Evolutionary conservation across 495 filamentous ascomycete species (phyloP), one percentile per base, ranked within the genome.

Genomic region (Zalerion maritima): DNA sequence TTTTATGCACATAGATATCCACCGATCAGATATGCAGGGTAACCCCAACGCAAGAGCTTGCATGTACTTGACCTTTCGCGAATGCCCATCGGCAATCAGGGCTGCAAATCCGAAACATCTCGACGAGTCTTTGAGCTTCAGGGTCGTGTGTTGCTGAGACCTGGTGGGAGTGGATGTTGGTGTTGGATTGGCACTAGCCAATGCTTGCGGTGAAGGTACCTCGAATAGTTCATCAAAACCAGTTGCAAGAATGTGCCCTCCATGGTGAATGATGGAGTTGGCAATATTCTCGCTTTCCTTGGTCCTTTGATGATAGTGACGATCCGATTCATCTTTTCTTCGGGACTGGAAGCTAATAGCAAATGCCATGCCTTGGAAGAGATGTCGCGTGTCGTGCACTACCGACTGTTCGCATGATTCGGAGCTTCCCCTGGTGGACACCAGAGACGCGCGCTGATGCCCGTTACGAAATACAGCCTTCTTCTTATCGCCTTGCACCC

Each of bases 41-140:
- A 97, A 48, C 3, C 82, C 81, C 3, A 97, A 67, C 5, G 91
- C 86, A 8, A 97, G 71, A 0, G 89, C 89, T 49, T 96, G 87
- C 65, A 97, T 78, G 52, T 89, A 94, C 39, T 97, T 97, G 20
- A 74, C 71, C 32, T 79, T 78, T n/a, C 89, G 74, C 8, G 78
- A 91, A 50, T 94, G 76, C 16, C 69, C 68, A 48, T 94, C 80
- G 0, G 89, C 76, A 36, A 97, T 84, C 11, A 96, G 56, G 14
- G 78, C 82, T 1, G 75, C 67, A 49, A 97, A 96, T 3, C 83
- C 81, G 0, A 77, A 53, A 7, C 60, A 46, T 11, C 60, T 48
- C 16, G 72, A 67, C 8, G 53, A 49, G 0, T 53, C 22, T 1
- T 55, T 71, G 4, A 51, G 38, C 13, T 19, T 45, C 46, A 21